Evolutionary conservation across 2,329 filamentous ascomycete species (phyloP).

Genomic region (Sclerotiophoma versabilis): DNA sequence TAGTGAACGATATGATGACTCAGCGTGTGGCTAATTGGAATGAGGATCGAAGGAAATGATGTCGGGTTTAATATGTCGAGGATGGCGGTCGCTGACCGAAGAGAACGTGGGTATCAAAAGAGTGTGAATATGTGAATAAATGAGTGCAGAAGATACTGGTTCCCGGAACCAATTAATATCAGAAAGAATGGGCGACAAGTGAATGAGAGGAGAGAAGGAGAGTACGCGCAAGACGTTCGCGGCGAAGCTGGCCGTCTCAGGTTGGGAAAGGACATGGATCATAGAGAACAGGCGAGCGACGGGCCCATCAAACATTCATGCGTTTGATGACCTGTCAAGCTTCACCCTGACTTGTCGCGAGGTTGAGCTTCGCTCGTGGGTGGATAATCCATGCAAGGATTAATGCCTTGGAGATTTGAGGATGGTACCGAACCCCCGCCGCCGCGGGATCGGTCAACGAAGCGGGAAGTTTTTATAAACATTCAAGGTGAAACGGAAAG

Average conservation of each 20-base stretch:
- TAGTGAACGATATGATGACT: background rate
- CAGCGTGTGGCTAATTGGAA: background rate
- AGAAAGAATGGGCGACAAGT: slow-evolving; percentile 20
- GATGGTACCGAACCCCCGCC: slow-evolving; percentile 19
- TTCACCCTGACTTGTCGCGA: slow-evolving; percentile 38
- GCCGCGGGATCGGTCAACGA: background rate
- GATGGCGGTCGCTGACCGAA: slow-evolving; percentile 18
- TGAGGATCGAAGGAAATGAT: slow-evolving; percentile 11
- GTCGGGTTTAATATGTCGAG: background rate
- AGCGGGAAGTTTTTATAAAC: background rate
- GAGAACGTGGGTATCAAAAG: slow-evolving; percentile 16
- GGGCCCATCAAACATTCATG: slow-evolving; percentile 46
- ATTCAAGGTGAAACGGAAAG: background rate
- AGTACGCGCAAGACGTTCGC: slow-evolving; percentile 28
- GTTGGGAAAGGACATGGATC: slow-evolving; percentile 40
- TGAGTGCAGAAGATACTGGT: slow-evolving; percentile 28
- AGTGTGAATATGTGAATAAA: slow-evolving; percentile 30
- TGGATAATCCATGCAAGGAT: slow-evolving; percentile 32
- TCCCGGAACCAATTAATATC: slow-evolving; percentile 33
- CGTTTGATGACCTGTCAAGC: slow-evolving; percentile 44
- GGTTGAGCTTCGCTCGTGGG: slow-evolving; percentile 19
- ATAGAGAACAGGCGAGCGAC: slow-evolving; percentile 34
- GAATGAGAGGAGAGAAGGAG: slow-evolving; percentile 30
- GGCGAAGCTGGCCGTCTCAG: slow-evolving; percentile 43
- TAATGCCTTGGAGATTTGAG: slow-evolving; percentile 34